Conservation (phyloP, 495 filamentous ascomycete genomes). For the Aspergillus wentii region DNA sequence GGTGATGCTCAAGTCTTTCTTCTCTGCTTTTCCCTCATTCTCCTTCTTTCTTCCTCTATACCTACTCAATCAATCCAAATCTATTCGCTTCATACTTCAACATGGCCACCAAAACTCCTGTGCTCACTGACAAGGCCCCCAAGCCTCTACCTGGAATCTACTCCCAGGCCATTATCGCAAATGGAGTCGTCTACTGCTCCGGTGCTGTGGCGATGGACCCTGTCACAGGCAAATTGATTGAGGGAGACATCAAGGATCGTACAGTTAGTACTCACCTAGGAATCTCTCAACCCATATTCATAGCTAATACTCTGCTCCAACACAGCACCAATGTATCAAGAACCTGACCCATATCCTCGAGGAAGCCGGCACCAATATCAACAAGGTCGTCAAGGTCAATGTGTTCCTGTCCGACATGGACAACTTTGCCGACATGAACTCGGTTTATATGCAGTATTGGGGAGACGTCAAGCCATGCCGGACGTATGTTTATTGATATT, state of each 20-base stretch:
- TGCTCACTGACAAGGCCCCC: slow-evolving; percentile 48
- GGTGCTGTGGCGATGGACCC: slow-evolving; percentile 45
- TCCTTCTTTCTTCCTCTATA: background rate
- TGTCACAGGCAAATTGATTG: slow-evolving; percentile 35
- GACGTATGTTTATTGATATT: slow-evolving; percentile 29
- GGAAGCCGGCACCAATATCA: slow-evolving; percentile 55
- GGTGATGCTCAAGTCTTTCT: no score
- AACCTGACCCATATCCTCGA: slow-evolving; percentile 64
- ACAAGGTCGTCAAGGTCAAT: slow-evolving; percentile 65
- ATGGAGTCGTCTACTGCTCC: slow-evolving; percentile 56
- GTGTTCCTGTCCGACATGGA: slow-evolving; percentile 68
- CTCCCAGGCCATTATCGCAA: slow-evolving; percentile 52
- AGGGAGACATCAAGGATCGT: slow-evolving; percentile 46
- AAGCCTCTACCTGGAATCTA: slow-evolving; percentile 48
- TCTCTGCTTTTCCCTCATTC: no score
- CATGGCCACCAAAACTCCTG: slow-evolving; percentile 27
- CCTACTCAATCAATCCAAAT: background rate
- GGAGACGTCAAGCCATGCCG: slow-evolving; percentile 54
- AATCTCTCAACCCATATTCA: background rate
- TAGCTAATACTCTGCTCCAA: background rate
- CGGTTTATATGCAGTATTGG: slow-evolving; percentile 53
- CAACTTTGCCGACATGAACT: slow-evolving; percentile 63
- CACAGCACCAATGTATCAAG: slow-evolving; percentile 47
- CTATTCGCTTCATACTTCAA: background rate
- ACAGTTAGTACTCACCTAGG: slow-evolving; percentile 38